Evolutionary conservation across 2,329 filamentous ascomycete species (phyloP).

Genomic region (Hypoxylon sp.): DNA sequence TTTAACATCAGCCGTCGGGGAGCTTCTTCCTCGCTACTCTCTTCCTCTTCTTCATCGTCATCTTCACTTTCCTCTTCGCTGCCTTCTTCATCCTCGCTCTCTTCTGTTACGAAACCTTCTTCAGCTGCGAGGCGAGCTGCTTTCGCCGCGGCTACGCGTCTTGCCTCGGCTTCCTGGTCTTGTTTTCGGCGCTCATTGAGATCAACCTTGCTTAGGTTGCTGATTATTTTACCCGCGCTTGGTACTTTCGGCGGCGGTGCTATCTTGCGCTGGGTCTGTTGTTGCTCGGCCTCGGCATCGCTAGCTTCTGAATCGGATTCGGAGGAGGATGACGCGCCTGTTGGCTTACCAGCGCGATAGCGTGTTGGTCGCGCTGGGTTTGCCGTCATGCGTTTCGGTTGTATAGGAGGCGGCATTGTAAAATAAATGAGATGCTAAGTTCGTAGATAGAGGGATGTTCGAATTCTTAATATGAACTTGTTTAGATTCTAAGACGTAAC

Average conservation of each 20-base stretch:
- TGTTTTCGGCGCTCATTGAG: constrained; percentile 57
- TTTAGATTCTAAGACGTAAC: background rate
- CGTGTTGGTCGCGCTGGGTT: constrained; percentile 84
- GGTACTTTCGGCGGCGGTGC: constrained; percentile 65
- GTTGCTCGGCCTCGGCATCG: constrained; percentile 48
- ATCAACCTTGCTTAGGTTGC: constrained; percentile 60
- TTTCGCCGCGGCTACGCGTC: constrained; percentile 57
- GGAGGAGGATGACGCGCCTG: constrained; percentile 60
- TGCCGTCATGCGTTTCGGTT: constrained; percentile 90
- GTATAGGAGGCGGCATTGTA: constrained; percentile 53
- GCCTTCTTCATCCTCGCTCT: constrained; percentile 52
- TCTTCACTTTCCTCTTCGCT: constrained; percentile 50
- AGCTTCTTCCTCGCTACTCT: constrained; percentile 64
- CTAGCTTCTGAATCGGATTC: constrained; percentile 60
- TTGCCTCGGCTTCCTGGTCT: constrained; percentile 57
- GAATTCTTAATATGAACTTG: background rate
- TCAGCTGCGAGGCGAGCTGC: constrained; percentile 63
- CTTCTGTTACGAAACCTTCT: constrained; percentile 69
- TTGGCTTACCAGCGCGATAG: constrained; percentile 84
- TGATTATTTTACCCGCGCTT: constrained; percentile 65
- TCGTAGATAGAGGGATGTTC: constrained; percentile 2
- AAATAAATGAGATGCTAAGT: background rate
- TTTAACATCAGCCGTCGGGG: constrained; percentile 67
- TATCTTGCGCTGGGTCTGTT: constrained; percentile 48
- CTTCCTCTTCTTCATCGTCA: constrained; percentile 49